Percentiles rank a stretch among this genome's conserved stretches.
phyloP scores from a whole-genome alignment of 2,329 filamentous ascomycete species.

The Phyllosticta citribraziliensis region DNA sequence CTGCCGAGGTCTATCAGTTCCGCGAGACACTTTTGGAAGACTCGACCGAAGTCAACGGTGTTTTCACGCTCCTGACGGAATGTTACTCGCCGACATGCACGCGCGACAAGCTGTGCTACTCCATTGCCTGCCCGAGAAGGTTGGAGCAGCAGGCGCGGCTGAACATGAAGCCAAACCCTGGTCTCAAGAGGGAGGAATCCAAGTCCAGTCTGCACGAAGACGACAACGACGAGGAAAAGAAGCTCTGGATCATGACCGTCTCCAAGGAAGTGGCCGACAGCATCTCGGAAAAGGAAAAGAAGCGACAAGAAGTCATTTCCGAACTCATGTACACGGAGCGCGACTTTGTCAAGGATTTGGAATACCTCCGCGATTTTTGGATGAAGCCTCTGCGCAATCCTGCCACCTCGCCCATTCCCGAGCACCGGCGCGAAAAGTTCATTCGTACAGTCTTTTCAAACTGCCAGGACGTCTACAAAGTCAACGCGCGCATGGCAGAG shows the following conservation, averaged over 20 bases:
- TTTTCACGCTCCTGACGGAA: conserved; percentile 91
- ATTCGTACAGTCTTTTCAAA: conserved; percentile 94
- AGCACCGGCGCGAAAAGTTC: conserved; percentile 77
- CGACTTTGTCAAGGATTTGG: conserved; percentile 97
- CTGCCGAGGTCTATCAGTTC: conserved; percentile 93
- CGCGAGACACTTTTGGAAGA: conserved; percentile 85
- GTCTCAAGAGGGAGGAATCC: conserved; percentile 63
- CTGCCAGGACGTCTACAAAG: conserved; percentile 84
- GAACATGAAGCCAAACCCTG: conserved; percentile 86
- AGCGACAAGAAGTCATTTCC: conserved; percentile 94
- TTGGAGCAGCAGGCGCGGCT: conserved; percentile 90
- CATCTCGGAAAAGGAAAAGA: conserved; percentile 85
- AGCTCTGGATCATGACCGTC: conserved; percentile 98
- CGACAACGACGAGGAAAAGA: conserved; percentile 87
- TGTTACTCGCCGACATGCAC: conserved; percentile 98
- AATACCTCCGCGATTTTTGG: conserved; percentile 98
- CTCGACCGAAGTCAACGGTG: conserved; percentile 78
- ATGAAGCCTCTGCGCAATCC: conserved; percentile 74
- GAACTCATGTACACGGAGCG: conserved; percentile 98
- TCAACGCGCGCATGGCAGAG: conserved; percentile 82
- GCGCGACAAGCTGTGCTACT: conserved; percentile 90
- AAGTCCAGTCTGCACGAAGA: conserved; percentile 72
- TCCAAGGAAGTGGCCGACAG: conserved; percentile 89
- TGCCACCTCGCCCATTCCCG: conserved; percentile 70
- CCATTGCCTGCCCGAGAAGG: conserved; percentile 87